A percentile compares a stretch with the other conserved stretches of the same genome.
Evolutionary conservation across 2,329 filamentous ascomycete species (phyloP).

Genomic region (Nemania diffusa): DNA sequence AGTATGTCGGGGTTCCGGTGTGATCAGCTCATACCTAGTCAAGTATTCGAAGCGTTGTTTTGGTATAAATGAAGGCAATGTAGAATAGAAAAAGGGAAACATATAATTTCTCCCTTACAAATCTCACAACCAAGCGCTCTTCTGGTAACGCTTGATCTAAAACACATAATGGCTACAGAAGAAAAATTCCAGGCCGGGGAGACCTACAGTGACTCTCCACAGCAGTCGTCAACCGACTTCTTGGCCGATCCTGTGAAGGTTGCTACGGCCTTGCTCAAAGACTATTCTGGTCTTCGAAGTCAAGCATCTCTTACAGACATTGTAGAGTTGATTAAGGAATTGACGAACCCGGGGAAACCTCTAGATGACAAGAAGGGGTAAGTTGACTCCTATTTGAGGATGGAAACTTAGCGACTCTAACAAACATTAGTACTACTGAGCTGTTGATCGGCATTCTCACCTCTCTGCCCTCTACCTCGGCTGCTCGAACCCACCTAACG

Average conservation of each 20-base stretch:
- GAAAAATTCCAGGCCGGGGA: constrained; percentile 55
- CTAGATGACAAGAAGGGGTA: constrained; percentile 67
- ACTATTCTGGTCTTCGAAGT: constrained; percentile 45
- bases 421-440: constrained; percentile 51
- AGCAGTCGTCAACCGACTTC: constrained; percentile 41
- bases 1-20: background rate
- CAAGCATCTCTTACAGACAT: constrained; percentile 47
- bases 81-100: background rate
- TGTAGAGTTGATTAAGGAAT: constrained; percentile 48
- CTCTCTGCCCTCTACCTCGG: constrained; percentile 51
- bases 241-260: constrained; percentile 51
- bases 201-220: constrained; percentile 47
- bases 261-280: constrained; percentile 50
- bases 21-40: background rate
- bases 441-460: constrained; percentile 55
- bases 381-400: constrained; percentile 9
- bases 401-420: constrained; percentile 31
- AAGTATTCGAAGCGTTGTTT: background rate
- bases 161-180: constrained; percentile 46
- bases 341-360: constrained; percentile 58
- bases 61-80: constrained; percentile 23
- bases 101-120: background rate
- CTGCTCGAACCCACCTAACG: constrained; percentile 54
- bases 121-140: constrained; percentile 2
- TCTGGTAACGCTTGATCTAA: background rate